Conservation (phyloP, 2,329 filamentous ascomycete species). For the Leptographium procerum region DNA sequence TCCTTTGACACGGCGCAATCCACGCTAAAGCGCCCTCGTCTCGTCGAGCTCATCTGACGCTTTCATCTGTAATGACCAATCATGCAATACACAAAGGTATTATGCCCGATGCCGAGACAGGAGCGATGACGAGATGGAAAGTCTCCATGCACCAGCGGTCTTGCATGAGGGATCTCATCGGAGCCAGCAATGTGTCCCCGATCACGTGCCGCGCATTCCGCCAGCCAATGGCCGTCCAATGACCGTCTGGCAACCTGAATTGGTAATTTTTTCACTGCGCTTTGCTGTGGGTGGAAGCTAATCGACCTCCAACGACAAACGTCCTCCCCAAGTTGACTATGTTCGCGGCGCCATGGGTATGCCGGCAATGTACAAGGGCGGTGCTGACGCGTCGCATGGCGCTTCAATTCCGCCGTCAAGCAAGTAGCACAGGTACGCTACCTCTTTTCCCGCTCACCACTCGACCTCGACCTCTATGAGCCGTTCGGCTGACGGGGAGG, state of each 20-base stretch:
- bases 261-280: neutral
- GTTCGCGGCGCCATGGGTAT: slow-evolving; percentile 38
- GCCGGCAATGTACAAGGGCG: slow-evolving; percentile 35
- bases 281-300: neutral
- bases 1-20: neutral
- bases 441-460: too few relatives aligned
- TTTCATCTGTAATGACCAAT: neutral
- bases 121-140: neutral
- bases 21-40: neutral
- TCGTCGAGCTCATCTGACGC: neutral
- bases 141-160: neutral
- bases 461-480: too few relatives aligned
- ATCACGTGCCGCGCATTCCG: neutral
- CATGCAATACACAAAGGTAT: neutral
- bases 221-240: too few relatives aligned
- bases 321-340: slow-evolving; percentile 13
- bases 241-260: neutral
- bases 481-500: neutral
- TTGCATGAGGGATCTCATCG: neutral
- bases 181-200: neutral
- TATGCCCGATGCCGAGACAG: neutral
- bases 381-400: slow-evolving; percentile 18
- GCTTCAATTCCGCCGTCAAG: slow-evolving; percentile 25
- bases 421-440: slow-evolving; percentile 34
- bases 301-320: neutral